Evolutionary conservation across 106 monocot genomes (phyloP).

Genomic region (Hemerocallis citrina): DNA sequence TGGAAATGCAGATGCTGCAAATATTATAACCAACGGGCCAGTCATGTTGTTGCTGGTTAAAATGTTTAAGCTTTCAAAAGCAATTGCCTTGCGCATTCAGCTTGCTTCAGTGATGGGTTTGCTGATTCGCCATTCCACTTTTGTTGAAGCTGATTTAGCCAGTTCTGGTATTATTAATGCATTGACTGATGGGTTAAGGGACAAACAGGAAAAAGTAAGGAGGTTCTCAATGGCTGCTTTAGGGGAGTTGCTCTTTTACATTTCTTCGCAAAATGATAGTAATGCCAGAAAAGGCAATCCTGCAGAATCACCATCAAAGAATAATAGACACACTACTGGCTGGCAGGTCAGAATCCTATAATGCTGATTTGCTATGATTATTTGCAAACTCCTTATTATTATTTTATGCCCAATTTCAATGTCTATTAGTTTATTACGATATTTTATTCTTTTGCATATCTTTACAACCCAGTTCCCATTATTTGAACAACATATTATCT

Average conservation of each 20-base stretch:
- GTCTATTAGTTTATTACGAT: no score
- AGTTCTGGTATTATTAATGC: constrained; percentile 69
- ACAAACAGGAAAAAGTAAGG: constrained; percentile 76
- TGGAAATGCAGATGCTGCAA: constrained; percentile 73
- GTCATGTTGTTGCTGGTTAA: constrained; percentile 74
- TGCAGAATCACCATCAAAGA: constrained; percentile 66
- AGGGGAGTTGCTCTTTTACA: constrained; percentile 84
- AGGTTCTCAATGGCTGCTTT: constrained; percentile 86
- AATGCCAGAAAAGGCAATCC: constrained; percentile 28
- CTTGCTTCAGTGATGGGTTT: constrained; percentile 68
- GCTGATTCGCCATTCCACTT: constrained; percentile 72
- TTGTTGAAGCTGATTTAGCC: constrained; percentile 55
- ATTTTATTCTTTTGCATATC: no score
- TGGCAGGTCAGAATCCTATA: constrained; percentile 90
- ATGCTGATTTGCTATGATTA: no score
- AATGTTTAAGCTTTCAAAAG: constrained; percentile 71
- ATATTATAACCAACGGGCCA: constrained; percentile 62
- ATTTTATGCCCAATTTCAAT: no score
- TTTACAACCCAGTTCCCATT: no score
- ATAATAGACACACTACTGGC: constrained; percentile 25
- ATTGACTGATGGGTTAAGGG: constrained; percentile 68
- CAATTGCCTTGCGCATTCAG: constrained; percentile 40
- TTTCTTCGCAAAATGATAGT: constrained; percentile 59
- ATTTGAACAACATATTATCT: no score
- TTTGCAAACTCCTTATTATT: no score